Evolutionary conservation across 768 basidiomycete genomes (phyloP).

Genomic region (Mycena venus): DNA sequence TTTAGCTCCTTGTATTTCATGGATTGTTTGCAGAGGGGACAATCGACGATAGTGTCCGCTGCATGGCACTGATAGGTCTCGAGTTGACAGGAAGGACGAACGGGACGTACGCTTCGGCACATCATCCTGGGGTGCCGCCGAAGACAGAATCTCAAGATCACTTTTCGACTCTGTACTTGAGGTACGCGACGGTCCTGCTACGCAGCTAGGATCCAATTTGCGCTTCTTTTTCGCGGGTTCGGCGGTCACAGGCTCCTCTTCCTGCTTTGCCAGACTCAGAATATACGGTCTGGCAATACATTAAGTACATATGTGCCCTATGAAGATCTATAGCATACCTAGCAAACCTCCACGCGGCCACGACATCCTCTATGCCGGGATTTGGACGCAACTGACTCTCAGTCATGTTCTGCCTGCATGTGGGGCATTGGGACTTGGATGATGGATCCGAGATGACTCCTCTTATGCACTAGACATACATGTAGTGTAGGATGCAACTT

Average conservation of each 20-base stretch:
- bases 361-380: slow-evolving; percentile 76
- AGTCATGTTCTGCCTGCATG: slow-evolving; percentile 69
- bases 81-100: background rate
- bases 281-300: slow-evolving; percentile 54
- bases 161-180: slow-evolving; percentile 18
- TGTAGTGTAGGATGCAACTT: slow-evolving; percentile 7
- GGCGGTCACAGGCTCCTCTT: slow-evolving; percentile 33
- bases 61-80: background rate
- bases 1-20: slow-evolving; percentile 64
- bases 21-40: slow-evolving; percentile 74
- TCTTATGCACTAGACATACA: slow-evolving; percentile 73
- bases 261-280: slow-evolving; percentile 55
- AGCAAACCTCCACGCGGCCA: slow-evolving; percentile 77
- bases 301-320: background rate
- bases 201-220: slow-evolving; percentile 1
- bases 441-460: slow-evolving; percentile 55
- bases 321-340: slow-evolving; percentile 61
- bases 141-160: background rate
- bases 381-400: slow-evolving; percentile 79
- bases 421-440: slow-evolving; percentile 77
- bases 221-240: slow-evolving; percentile 20
- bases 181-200: slow-evolving; percentile 23
- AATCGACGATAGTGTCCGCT: slow-evolving; percentile 62
- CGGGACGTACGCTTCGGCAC: slow-evolving; percentile 14
- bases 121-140: background rate